phyloP scores from a whole-genome alignment of 306 rosid species.

The Cajanus cajan region DNA sequence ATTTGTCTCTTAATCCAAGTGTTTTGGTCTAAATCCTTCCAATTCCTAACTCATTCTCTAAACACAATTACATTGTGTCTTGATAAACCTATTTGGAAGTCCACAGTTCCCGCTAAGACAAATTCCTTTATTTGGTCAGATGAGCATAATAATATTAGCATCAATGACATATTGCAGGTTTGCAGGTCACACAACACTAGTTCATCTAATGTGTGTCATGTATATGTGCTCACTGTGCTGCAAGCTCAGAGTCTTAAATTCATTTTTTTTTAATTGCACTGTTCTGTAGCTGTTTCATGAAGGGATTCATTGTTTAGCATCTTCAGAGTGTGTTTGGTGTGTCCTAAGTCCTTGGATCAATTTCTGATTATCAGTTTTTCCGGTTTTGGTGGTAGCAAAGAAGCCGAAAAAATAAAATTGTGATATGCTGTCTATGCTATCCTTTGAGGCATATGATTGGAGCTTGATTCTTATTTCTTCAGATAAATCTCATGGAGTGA shows the following conservation, averaged over 20 bases:
- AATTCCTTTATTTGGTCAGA: neutral
- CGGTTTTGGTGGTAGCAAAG: neutral
- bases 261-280: neutral
- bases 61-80: neutral
- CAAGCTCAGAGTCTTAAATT: neutral
- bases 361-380: neutral
- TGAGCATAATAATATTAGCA: neutral
- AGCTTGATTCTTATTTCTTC: neutral
- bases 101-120: neutral
- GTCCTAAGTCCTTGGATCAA: neutral
- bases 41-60: neutral
- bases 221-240: neutral
- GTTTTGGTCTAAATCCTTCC: neutral
- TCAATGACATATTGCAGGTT: neutral
- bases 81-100: neutral
- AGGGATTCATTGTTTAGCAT: neutral
- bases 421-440: neutral
- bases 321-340: neutral
- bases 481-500: neutral
- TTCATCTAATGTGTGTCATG: neutral
- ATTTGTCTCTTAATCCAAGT: neutral
- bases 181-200: neutral
- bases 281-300: neutral
- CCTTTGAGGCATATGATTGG: neutral
- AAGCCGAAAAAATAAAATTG: neutral